Percentiles rank a stretch among this genome's conserved stretches.
These are phyloP conservation scores for Amniculicola lignicola DNA, from an alignment of 495 filamentous ascomycete species.

Conservation along the genomic window DNA sequence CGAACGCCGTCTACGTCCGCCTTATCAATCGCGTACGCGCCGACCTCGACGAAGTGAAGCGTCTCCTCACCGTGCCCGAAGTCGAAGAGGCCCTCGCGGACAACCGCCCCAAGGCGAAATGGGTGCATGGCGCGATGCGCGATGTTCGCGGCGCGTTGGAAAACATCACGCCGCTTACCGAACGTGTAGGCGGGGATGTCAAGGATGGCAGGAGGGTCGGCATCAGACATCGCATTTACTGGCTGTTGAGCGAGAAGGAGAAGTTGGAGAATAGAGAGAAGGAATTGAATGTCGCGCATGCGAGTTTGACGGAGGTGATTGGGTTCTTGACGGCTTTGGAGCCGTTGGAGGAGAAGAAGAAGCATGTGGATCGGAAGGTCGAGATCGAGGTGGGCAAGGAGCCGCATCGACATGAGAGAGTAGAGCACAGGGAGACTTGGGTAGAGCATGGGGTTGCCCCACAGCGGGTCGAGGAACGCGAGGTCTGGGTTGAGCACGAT, in stretches of 20 bases:
- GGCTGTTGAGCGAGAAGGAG: conserved; percentile 31
- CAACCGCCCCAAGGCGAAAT: conserved; percentile 22
- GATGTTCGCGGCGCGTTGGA: conserved; percentile 28
- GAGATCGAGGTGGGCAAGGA: conserved; percentile 23
- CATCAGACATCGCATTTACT: conserved; percentile 17
- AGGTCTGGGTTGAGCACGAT: conserved; percentile 12
- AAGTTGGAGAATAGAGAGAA: conserved; percentile 30
- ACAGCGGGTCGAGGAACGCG: conserved; percentile 19
- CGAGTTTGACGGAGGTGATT: conserved; percentile 26
- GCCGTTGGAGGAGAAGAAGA: conserved; percentile 4
- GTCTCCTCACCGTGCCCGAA: conserved; percentile 26
- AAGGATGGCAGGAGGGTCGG: conserved; percentile 22
- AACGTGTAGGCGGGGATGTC: conserved; percentile 22
- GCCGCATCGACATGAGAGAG: not conserved
- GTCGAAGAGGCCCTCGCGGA: conserved; percentile 18
- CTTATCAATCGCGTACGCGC: conserved; percentile 23
- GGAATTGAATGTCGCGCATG: conserved; percentile 20
- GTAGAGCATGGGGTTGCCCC: conserved; percentile 8
- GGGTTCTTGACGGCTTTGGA: conserved; percentile 24
- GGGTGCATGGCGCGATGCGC: conserved; percentile 27
- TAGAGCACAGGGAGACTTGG: conserved; percentile 9
- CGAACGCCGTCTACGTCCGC: conserved; percentile 29
- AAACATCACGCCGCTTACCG: conserved; percentile 25
- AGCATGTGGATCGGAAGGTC: conserved; percentile 7
- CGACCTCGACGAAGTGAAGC: conserved; percentile 32